phyloP scores from a whole-genome alignment of 2,329 filamentous ascomycete genomes.

The Sclerotinia subarctica region DNA sequence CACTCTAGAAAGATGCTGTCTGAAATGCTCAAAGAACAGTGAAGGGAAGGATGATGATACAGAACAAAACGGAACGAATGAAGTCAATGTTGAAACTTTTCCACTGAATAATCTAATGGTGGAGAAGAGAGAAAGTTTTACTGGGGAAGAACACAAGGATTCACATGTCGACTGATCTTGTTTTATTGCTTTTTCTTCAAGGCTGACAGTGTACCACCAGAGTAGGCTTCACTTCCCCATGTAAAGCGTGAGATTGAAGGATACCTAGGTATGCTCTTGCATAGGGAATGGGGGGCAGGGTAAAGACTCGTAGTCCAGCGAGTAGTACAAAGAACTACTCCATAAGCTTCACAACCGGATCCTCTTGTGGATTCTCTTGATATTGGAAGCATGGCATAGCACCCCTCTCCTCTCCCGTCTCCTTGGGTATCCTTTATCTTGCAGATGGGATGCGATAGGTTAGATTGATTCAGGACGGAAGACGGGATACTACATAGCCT shows the following conservation, averaged over 20 bases:
- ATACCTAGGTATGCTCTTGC: slow-evolving; percentile 17
- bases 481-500: neutral
- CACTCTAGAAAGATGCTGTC: neutral
- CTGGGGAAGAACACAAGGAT: slow-evolving; percentile 9
- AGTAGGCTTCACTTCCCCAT: neutral
- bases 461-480: neutral
- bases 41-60: neutral
- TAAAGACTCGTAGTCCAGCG: neutral
- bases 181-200: slow-evolving; percentile 1
- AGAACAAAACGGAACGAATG: neutral
- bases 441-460: neutral
- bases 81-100: neutral
- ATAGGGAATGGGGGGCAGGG: neutral
- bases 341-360: neutral
- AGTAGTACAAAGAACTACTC: neutral
- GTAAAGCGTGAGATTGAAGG: slow-evolving; percentile 6
- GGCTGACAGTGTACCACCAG: slow-evolving; percentile 6
- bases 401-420: neutral
- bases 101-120: neutral
- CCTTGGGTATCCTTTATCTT: neutral
- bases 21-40: neutral
- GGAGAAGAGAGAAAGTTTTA: neutral
- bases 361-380: slow-evolving; percentile 4
- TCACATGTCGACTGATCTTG: neutral
- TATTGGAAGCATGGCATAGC: neutral